Evolutionary conservation across 1,284 basidiomycete species (phyloP).

Genomic region (Melampsora americana): DNA sequence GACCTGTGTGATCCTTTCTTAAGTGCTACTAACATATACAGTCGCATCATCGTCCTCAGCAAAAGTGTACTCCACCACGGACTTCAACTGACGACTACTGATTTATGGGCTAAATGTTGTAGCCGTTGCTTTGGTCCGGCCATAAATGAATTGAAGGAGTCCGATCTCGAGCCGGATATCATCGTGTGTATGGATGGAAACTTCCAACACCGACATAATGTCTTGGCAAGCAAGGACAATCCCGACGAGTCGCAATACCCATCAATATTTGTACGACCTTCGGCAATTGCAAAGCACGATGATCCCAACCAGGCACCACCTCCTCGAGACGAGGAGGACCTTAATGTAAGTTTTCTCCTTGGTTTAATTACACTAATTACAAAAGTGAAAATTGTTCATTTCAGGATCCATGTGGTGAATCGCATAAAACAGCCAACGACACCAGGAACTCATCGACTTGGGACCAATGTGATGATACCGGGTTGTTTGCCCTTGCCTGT

Average conservation of each 20-base stretch:
- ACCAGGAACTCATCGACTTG: constrained; percentile 8
- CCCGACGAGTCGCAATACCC: constrained; percentile 5
- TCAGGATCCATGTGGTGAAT: constrained; percentile 10
- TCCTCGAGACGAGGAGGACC: not conserved
- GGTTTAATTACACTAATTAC: not conserved
- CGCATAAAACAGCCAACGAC: not conserved
- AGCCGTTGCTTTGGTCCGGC: constrained; percentile 14
- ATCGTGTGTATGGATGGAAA: constrained; percentile 20
- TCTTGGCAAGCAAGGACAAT: constrained; percentile 13
- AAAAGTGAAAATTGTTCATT: not conserved
- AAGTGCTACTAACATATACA: not conserved
- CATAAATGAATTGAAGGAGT: not conserved
- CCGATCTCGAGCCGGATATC: not conserved
- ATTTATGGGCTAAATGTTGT: not conserved
- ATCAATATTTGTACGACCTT: not conserved
- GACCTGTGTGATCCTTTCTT: constrained; percentile 8
- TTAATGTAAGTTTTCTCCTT: not conserved
- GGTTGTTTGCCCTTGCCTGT: constrained; percentile 17
- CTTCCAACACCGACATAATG: constrained; percentile 27
- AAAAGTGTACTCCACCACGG: not conserved
- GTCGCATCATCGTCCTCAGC: not conserved
- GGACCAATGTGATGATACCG: constrained; percentile 15
- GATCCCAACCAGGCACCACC: not conserved
- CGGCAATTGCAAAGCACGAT: not conserved
- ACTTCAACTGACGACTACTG: not conserved